A percentile compares a stretch with the other conserved stretches of the same genome.
Conservation (phyloP, 805 yeast genomes). For the Wickerhamomyces bisporus region DNA sequence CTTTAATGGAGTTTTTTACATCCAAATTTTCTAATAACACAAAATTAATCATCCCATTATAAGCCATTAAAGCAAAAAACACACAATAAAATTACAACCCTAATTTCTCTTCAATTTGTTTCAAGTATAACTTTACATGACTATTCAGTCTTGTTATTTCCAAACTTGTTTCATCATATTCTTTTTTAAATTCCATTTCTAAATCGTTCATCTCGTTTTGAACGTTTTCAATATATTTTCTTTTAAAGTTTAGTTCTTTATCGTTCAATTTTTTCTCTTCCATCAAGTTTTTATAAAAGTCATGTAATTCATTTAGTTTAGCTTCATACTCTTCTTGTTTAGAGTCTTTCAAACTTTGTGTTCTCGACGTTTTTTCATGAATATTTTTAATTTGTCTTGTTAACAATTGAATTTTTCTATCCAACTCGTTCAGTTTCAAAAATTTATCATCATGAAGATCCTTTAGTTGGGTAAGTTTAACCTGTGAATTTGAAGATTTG, state of each 20-base stretch:
- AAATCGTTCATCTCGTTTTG: constrained; percentile 30
- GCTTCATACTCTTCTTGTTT: constrained; percentile 29
- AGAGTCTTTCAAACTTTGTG: constrained; percentile 32
- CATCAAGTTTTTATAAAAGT: constrained; percentile 31
- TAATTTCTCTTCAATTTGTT: constrained; percentile 21
- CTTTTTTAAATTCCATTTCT: constrained; percentile 33
- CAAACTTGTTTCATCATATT: constrained; percentile 32
- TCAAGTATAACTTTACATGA: constrained; percentile 21
- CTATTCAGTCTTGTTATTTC: constrained; percentile 22
- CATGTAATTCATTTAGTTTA: constrained; percentile 30
- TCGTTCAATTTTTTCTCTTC: constrained; percentile 35
- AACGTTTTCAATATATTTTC: constrained; percentile 31
- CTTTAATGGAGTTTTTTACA: neutral
- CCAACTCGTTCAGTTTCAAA: constrained; percentile 24
- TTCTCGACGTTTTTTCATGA: constrained; percentile 35
- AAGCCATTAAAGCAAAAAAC: too few relatives aligned
- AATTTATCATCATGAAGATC: constrained; percentile 15
- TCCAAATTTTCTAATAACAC: too few relatives aligned
- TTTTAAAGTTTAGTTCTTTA: constrained; percentile 30
- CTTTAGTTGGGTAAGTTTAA: constrained; percentile 13
- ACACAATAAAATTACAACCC: constrained; percentile 4
- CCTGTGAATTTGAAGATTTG: constrained; percentile 1
- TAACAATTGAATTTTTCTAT: constrained; percentile 34
- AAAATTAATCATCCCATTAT: too few relatives aligned
- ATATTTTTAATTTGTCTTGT: constrained; percentile 34